A percentile compares a stretch with the other conserved stretches of the same genome.
These are phyloP conservation scores for Pythium chondricola DNA, from an alignment of 352 stramenopile species.

Conservation along the genomic window DNA sequence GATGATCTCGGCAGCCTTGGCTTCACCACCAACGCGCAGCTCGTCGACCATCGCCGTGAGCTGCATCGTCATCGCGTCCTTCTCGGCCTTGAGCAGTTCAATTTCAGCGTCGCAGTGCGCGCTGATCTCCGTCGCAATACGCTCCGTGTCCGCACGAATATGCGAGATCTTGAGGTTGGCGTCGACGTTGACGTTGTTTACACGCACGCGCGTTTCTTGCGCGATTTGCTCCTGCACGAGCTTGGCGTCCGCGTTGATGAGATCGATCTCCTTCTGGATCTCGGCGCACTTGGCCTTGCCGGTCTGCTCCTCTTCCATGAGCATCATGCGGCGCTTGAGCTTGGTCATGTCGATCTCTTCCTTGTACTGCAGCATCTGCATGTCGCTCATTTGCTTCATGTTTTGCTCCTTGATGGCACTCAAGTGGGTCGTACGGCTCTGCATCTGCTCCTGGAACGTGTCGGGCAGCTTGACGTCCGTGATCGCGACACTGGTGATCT, in stretches of 20 bases:
- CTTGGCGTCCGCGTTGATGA: constrained; percentile 3
- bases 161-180: constrained; percentile 23
- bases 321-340: constrained; percentile 38
- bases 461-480: constrained; percentile 59
- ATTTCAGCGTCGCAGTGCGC: constrained; percentile 25
- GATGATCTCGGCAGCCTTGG: constrained; percentile 24
- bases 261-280: constrained; percentile 43
- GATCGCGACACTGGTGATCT: constrained; percentile 66
- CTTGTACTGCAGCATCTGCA: constrained; percentile 61
- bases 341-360: constrained; percentile 51
- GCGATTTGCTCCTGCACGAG: neutral
- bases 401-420: constrained; percentile 67
- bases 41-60: constrained; percentile 21
- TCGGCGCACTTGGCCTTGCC: constrained; percentile 44
- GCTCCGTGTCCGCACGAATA: constrained; percentile 23
- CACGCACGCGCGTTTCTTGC: constrained; percentile 11
- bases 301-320: constrained; percentile 59
- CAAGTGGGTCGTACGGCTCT: constrained; percentile 55
- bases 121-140: constrained; percentile 25
- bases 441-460: constrained; percentile 61
- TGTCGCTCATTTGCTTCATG: constrained; percentile 76
- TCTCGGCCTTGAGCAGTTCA: constrained; percentile 23
- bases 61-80: constrained; percentile 18
- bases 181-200: constrained; percentile 21
- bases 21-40: constrained; percentile 20